These are phyloP conservation scores for Peronospora farinosa DNA, from an alignment of 352 stramenopile species.

Conservation along the genomic window DNA sequence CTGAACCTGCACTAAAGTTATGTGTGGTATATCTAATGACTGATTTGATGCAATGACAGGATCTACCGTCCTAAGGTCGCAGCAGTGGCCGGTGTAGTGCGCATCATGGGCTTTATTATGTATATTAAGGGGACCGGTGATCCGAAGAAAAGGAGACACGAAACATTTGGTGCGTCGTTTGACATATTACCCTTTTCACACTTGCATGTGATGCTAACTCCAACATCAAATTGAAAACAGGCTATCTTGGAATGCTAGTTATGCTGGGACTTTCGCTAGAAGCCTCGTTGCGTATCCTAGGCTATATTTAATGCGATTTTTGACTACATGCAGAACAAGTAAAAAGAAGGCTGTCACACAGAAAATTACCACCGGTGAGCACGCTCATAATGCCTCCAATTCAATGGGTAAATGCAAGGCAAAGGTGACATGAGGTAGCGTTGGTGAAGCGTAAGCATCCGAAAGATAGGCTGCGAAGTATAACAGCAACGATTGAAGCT, in stretches of 20 bases:
- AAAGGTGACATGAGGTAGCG: constrained; percentile 18
- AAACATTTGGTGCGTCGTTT: constrained; percentile 29
- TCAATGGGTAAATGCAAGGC: constrained; percentile 28
- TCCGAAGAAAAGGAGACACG: constrained; percentile 33
- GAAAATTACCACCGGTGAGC: constrained; percentile 9
- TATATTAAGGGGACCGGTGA: constrained; percentile 37
- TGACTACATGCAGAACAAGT: constrained; percentile 1
- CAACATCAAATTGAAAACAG: constrained; percentile 7
- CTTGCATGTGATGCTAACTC: not conserved
- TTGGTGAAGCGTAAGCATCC: constrained; percentile 18
- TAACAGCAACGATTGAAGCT: constrained; percentile 28
- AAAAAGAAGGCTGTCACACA: constrained; percentile 1
- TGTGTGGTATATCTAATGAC: not conserved
- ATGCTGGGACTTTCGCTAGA: constrained; percentile 29
- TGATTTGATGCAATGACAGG: constrained; percentile 14
- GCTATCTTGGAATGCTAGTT: constrained; percentile 20
- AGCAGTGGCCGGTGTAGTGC: constrained; percentile 29
- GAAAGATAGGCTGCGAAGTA: constrained; percentile 20
- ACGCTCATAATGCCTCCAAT: constrained; percentile 23
- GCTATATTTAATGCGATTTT: constrained; percentile 18
- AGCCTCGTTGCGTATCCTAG: constrained; percentile 24
- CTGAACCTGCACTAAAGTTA: not conserved
- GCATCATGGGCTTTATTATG: constrained; percentile 38
- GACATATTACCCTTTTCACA: not conserved
- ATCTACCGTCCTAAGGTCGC: constrained; percentile 40